Evolutionary conservation across 2,329 filamentous ascomycete genomes (phyloP).

Genomic region (Penicillium crustosum): DNA sequence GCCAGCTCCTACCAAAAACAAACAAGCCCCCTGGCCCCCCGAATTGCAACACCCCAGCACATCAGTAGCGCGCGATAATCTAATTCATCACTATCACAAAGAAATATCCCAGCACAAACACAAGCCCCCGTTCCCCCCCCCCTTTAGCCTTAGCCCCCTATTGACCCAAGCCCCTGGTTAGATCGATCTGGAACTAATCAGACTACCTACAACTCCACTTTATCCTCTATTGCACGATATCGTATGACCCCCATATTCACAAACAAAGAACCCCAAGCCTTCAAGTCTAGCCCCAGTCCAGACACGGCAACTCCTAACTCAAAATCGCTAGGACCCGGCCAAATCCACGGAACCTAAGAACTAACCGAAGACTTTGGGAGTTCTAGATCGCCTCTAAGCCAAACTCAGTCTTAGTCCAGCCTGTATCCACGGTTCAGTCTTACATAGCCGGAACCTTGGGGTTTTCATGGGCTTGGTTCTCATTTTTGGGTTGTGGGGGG

Average conservation of each 20-base stretch:
- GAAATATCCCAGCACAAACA: neutral
- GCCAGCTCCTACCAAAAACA: neutral
- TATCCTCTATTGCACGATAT: neutral
- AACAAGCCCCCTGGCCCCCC: neutral
- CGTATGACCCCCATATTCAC: neutral
- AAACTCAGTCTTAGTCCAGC: neutral
- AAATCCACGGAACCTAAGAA: neutral
- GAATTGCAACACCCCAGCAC: neutral
- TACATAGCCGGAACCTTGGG: neutral
- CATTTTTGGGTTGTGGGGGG: neutral
- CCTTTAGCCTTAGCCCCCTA: neutral
- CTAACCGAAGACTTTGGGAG: neutral
- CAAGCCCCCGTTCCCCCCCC: neutral
- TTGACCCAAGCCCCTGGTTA: neutral
- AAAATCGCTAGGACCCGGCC: neutral
- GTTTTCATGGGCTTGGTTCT: neutral
- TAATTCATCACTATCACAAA: neutral
- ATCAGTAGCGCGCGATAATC: neutral
- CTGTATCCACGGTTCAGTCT: neutral
- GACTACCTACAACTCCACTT: neutral
- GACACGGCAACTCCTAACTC: neutral
- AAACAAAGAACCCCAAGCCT: neutral
- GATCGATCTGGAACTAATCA: neutral
- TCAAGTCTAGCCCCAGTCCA: neutral
- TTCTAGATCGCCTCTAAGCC: conserved; percentile 2